phyloP scores from a whole-genome alignment of 2,329 filamentous ascomycete genomes.

The Penicillium sp. region DNA sequence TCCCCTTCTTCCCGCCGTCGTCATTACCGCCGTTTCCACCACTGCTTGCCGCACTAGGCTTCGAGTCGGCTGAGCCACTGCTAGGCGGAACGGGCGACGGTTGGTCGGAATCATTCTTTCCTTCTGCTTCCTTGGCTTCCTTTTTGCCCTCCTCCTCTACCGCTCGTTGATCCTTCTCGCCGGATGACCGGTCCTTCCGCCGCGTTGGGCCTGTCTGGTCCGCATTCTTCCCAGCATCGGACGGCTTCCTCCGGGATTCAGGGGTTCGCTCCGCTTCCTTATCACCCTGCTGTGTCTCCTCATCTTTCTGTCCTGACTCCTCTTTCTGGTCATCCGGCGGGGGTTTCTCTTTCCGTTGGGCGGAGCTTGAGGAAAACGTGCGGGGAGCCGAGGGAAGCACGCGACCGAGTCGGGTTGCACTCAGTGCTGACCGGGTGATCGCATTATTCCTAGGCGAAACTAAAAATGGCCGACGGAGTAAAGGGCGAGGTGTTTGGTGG shows the following conservation, averaged over 20 bases:
- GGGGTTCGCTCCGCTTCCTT: slow-evolving; percentile 44
- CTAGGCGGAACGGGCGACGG: slow-evolving; percentile 40
- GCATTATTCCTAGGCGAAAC: slow-evolving; percentile 31
- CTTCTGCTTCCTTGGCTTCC: slow-evolving; percentile 34
- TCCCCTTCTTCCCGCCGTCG: slow-evolving; percentile 64
- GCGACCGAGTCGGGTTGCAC: slow-evolving; percentile 21
- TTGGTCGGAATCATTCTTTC: slow-evolving; percentile 48
- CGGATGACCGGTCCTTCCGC: slow-evolving; percentile 38
- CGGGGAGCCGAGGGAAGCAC: slow-evolving; percentile 30
- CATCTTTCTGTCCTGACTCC: slow-evolving; percentile 26
- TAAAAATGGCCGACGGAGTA: slow-evolving; percentile 32
- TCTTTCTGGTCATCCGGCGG: slow-evolving; percentile 40
- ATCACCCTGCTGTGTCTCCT: slow-evolving; percentile 30
- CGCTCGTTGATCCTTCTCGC: slow-evolving; percentile 37
- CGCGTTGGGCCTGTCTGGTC: slow-evolving; percentile 31
- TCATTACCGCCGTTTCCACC: slow-evolving; percentile 50
- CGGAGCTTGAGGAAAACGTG: slow-evolving; percentile 44
- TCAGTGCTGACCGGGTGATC: slow-evolving; percentile 25
- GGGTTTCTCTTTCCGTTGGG: slow-evolving; percentile 54
- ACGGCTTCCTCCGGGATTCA: slow-evolving; percentile 39
- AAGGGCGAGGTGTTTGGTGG: slow-evolving; percentile 45
- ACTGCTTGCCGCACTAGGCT: slow-evolving; percentile 52
- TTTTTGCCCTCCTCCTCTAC: slow-evolving; percentile 41
- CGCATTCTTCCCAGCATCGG: slow-evolving; percentile 33
- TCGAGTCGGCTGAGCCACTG: slow-evolving; percentile 36